Evolutionary conservation across 2,329 filamentous ascomycete genomes (phyloP), one percentile per base, ranked within the genome.

Genomic region (Cercospora sp.): DNA sequence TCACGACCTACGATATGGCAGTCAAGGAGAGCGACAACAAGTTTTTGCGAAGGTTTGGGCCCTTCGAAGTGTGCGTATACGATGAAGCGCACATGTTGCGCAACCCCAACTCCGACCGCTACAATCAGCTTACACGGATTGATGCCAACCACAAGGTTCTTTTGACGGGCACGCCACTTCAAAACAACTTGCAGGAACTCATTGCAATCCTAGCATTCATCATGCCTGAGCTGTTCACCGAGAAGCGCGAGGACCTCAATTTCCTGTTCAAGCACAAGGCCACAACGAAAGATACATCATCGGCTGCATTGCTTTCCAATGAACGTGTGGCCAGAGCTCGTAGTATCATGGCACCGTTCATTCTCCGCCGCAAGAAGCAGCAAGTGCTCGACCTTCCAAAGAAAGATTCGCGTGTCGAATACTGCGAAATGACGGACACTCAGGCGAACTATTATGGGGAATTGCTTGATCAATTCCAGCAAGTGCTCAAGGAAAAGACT

Each of bases 81-180:
- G 95, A 99, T 76, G 95, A 99, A 80, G 95, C 94, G 0, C 95
- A 99, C 80, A 89, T 92, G 75, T 83, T 99, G 78, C 97, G 97
- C 81, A 98, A 97, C 77, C 89, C 90, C 2, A 89, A 89, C 58
- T 96, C 94, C 0, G 88, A 91, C 63, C 86, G 92, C 5, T 97
- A 97, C 79, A 87, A 88, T 74, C 90, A 91, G 68, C 84, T 98
- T 63, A 89, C 91, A 75, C 86, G 87, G 40, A 93, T 99, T 64
- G 87, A 86, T 0, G 90, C 93, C 0, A 82, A 88, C n/a, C 97
- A 95, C 85, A 89, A 93, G 69, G 86, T 99, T 61, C 85, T 99
- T 3, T 86, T 99, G 28, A 92, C 90, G 30, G 95, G 95, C 51
- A 99, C 95, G 0, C 95, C 95, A 0, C 86, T 99, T 1, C 92